Evolutionary conservation across 306 rosid genomes (phyloP).

Genomic region (Casuarina equisetifolia): DNA sequence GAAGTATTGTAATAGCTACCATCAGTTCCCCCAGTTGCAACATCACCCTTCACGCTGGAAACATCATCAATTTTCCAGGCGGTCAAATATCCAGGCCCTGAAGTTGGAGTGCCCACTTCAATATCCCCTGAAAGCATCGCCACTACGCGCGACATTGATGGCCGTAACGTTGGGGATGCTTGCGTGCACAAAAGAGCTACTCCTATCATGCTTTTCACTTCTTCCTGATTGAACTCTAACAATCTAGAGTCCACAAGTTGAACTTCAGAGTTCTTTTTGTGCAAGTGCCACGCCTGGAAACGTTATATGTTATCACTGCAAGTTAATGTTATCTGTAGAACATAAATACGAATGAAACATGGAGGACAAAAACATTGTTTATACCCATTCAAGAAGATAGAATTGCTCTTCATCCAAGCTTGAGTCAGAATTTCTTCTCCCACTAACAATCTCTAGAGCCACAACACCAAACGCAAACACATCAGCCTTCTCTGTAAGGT

Average conservation of each 20-base stretch:
- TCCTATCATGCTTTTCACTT: conserved; percentile 46
- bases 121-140: conserved; percentile 64
- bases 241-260: conserved; percentile 51
- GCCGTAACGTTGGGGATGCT: conserved; percentile 54
- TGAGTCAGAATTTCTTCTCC: conserved; percentile 66
- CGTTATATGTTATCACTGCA: too few species aligned
- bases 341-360: conserved; percentile 8
- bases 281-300: conserved; percentile 13
- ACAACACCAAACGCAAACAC: conserved; percentile 88
- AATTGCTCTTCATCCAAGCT: conserved; percentile 55
- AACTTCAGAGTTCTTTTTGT: conserved; percentile 37
- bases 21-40: conserved; percentile 26
- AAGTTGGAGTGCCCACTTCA: conserved; percentile 46
- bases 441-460: conserved; percentile 72
- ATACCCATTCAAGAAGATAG: conserved; percentile 80
- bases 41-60: conserved; percentile 18
- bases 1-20: conserved; percentile 33
- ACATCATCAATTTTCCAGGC: conserved; percentile 55
- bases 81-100: conserved; percentile 62
- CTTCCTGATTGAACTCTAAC: conserved; percentile 42
- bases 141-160: conserved; percentile 69
- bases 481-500: conserved; percentile 79
- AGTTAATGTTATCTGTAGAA: neutral
- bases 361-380: conserved; percentile 3
- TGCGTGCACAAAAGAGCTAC: conserved; percentile 68